Evolutionary conservation across 148 eudicot genomes (phyloP).

Genomic region (Limonium bicolor): DNA sequence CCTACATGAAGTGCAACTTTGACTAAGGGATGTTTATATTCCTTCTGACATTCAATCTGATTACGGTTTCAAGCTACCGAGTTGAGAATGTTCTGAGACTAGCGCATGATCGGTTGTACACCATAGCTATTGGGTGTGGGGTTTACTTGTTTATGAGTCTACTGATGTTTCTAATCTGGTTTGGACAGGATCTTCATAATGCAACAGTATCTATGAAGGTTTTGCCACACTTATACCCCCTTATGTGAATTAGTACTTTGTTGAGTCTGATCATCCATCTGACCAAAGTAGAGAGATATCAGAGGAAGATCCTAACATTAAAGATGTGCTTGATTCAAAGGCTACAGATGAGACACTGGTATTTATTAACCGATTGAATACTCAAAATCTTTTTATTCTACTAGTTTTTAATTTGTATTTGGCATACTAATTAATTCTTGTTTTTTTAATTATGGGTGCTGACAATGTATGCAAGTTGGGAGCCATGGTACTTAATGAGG

Average conservation of each 20-base stretch:
- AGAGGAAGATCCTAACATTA: conserved; percentile 59
- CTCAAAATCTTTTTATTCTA: too few species aligned
- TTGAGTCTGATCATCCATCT: conserved; percentile 13
- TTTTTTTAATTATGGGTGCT: too few species aligned
- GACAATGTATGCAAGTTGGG: conserved; percentile 97
- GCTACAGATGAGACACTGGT: conserved; percentile 59
- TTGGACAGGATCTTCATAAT: conserved; percentile 76
- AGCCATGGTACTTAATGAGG: conserved; percentile 57
- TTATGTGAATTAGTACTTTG: conserved; percentile 68
- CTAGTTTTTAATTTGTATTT: too few species aligned
- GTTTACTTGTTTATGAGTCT: conserved; percentile 73
- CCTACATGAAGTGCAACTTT: conserved; percentile 75
- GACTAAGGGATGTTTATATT: conserved; percentile 89
- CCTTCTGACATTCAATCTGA: conserved; percentile 69
- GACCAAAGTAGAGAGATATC: conserved; percentile 16
- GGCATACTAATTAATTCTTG: too few species aligned
- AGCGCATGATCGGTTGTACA: conserved; percentile 50
- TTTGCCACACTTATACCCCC: conserved; percentile 59
- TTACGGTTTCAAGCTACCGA: conserved; percentile 72
- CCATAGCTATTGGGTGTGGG: conserved; percentile 67
- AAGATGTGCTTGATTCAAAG: conserved; percentile 74
- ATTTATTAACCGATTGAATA: too few species aligned
- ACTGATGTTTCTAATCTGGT: conserved; percentile 72
- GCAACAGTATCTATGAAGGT: conserved; percentile 64
- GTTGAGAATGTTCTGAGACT: conserved; percentile 53